Base-by-base conservation (phyloP, 2,329 filamentous ascomycete genomes). In the Botryotinia narcissicola region DNA sequence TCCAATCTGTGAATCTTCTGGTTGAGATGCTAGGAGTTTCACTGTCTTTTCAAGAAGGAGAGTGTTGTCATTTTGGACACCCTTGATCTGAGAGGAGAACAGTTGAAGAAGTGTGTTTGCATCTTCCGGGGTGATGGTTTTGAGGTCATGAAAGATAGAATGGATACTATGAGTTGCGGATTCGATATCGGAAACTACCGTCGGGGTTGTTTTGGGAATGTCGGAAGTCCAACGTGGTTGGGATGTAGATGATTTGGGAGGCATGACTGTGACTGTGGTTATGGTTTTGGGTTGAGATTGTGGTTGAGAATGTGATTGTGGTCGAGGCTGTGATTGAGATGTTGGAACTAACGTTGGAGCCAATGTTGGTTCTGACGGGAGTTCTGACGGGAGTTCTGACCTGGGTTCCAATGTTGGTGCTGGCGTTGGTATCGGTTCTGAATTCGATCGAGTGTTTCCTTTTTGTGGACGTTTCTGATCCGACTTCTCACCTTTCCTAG, bases 21-120 rank as follows among this genome's bases (percentile, higher is more conserved):
- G 67, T 6, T 71, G 67, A 32, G 67, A 57, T 29, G 79, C 68
- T 40, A 80, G 67, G 3, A 79, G 63, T n/a, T 75, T 73, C 74
- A 93, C 93, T 8, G 91, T 86, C 7, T 88, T 85, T 81, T 93
- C 92, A 90, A 94, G 93, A 66, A 93, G 84, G 86, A 93, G 92
- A 0, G 89, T 91, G 83, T 92, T 92, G 83, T 95, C 93, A 77
- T 95, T 90, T 3, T 88, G 81, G 22, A 87, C 86, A 1, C 91
- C 90, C 76, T 87, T 90, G 44, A 90, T 80, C 82, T 92, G 90
- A 75, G 83, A 85, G 72, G 87, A 85, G 72, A 92, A 83, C 59
- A 93, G 82, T 18, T 88, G 85, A 62, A 87, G 80, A 35, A 93
- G 82, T 0, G 91, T 92, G 76, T 87, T 86, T 63, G 91, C 79